phyloP scores from a whole-genome alignment of 257 asterid species.

The Nemophila menziesii region DNA sequence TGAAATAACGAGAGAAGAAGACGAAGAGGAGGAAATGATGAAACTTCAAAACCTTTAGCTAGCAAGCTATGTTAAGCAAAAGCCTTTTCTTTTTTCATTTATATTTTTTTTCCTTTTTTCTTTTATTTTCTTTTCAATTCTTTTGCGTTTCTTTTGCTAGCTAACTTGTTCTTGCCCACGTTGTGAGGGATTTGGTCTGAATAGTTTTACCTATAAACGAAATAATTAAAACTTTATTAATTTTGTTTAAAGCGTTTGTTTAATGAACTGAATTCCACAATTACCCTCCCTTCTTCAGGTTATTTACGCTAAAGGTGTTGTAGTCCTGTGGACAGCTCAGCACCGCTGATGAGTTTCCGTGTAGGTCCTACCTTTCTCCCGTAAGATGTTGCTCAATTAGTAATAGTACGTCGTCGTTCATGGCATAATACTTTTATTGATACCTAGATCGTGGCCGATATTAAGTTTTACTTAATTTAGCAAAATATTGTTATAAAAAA shows the following conservation, averaged over 20 bases:
- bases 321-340: constrained; percentile 14
- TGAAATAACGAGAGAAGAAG: not conserved
- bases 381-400: no score
- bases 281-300: constrained; percentile 25
- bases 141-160: constrained; percentile 2
- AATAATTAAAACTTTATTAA: not conserved
- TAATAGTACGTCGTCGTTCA: not conserved
- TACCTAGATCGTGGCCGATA: not conserved
- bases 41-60: not conserved
- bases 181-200: constrained; percentile 56
- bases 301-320: constrained; percentile 20
- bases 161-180: constrained; percentile 39
- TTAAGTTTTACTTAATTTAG: not conserved
- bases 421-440: not conserved
- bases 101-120: constrained; percentile 1
- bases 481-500: no score
- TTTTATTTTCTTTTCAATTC: constrained; percentile 8
- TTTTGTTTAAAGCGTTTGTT: constrained; percentile 11
- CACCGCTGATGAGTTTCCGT: constrained; percentile 19
- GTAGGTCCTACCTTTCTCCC: constrained; percentile 19
- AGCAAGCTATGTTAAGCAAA: not conserved
- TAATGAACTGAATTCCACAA: constrained; percentile 21
- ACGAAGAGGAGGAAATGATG: constrained; percentile 6
- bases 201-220: not conserved
- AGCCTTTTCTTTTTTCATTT: not conserved